These are phyloP conservation scores for Metschnikowia lunata DNA, from an alignment of 805 yeast genomes.

Conservation along the genomic window DNA sequence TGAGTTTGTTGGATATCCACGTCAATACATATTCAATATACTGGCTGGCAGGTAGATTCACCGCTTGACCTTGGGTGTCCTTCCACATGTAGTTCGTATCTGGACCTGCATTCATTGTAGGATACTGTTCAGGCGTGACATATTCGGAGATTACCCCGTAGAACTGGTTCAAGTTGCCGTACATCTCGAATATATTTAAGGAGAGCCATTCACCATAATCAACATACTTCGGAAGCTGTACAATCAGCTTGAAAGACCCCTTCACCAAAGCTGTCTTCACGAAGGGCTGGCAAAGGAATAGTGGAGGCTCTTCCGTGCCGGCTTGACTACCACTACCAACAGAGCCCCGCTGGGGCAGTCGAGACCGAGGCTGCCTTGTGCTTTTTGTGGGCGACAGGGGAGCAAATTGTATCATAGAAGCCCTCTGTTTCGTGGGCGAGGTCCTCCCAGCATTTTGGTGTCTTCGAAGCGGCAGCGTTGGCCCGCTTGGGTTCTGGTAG, in stretches of 20 bases:
- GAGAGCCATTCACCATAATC: conserved; percentile 96
- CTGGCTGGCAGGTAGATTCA: conserved; percentile 85
- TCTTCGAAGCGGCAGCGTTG: conserved; percentile 35
- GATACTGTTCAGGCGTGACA: conserved; percentile 83
- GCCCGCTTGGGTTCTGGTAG: conserved; percentile 29
- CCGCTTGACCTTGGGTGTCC: conserved; percentile 69
- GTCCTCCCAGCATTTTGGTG: conserved; percentile 37
- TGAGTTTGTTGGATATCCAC: conserved; percentile 84
- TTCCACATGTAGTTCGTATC: conserved; percentile 89
- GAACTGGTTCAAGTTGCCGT: conserved; percentile 79
- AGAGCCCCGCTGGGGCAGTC: conserved; percentile 16
- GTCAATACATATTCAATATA: conserved; percentile 88
- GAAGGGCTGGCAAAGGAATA: conserved; percentile 88
- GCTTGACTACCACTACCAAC: neutral
- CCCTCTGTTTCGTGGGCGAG: conserved; percentile 33
- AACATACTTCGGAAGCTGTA: conserved; percentile 90
- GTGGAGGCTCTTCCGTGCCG: conserved; percentile 34
- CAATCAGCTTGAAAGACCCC: conserved; percentile 94
- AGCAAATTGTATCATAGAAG: conserved; percentile 21
- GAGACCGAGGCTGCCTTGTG: conserved; percentile 11
- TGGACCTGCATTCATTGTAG: conserved; percentile 95
- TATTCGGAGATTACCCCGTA: conserved; percentile 89
- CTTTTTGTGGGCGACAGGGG: conserved; percentile 22
- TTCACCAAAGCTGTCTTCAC: conserved; percentile 92
- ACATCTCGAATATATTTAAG: conserved; percentile 83